Evolutionary conservation across 1,284 basidiomycete species (phyloP).

Genomic region (Cerrena zonata): DNA sequence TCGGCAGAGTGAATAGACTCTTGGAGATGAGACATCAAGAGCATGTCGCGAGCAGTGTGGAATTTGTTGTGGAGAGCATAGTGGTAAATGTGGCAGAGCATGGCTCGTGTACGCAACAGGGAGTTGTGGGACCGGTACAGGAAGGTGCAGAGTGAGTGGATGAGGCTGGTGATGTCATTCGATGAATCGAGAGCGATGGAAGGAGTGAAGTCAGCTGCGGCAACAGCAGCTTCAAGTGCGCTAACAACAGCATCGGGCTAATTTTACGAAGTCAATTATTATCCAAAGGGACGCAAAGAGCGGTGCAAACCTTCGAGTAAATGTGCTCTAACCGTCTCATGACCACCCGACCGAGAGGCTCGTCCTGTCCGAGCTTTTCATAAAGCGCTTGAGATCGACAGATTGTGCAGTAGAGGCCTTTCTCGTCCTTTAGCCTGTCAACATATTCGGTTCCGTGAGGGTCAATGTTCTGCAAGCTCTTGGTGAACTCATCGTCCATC

Average conservation of each 20-base stretch:
- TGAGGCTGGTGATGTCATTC: conserved; percentile 63
- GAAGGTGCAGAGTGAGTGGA: conserved; percentile 85
- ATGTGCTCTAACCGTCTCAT: conserved; percentile 97
- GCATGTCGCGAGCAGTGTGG: conserved; percentile 94
- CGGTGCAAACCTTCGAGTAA: conserved; percentile 79
- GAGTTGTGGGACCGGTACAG: conserved; percentile 91
- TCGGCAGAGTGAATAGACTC: conserved; percentile 94
- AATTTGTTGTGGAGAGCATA: conserved; percentile 95
- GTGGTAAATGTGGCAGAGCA: conserved; percentile 97
- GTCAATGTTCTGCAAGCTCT: conserved; percentile 96
- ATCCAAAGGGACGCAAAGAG: conserved; percentile 2
- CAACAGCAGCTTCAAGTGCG: conserved; percentile 75
- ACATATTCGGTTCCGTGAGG: conserved; percentile 98
- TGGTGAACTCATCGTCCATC: conserved; percentile 97
- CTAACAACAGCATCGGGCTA: conserved; percentile 91
- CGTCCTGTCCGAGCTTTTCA: conserved; percentile 70
- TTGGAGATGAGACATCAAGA: conserved; percentile 97
- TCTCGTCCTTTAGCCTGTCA: conserved; percentile 91
- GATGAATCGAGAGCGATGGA: conserved; percentile 52
- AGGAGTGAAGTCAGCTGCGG: conserved; percentile 52
- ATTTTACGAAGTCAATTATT: too few relatives aligned
- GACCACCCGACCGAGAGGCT: conserved; percentile 81
- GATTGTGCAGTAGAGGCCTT: conserved; percentile 88
- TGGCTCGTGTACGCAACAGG: conserved; percentile 89
- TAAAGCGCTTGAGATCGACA: conserved; percentile 90